Base-by-base conservation (phyloP, 805 yeast species). In the Candida saitoana region DNA sequence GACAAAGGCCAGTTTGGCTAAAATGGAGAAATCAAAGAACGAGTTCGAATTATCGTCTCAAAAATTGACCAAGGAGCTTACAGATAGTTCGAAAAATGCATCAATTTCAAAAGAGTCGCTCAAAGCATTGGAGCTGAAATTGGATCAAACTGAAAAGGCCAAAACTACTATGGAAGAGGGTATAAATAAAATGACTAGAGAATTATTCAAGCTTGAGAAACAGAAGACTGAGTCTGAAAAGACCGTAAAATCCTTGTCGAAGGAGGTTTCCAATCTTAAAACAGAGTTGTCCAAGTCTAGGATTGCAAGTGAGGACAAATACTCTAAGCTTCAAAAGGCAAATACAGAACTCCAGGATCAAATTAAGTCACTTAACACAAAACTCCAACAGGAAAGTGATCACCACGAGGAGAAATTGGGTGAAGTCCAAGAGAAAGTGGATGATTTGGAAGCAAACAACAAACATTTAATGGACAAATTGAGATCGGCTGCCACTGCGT, bases 161-260 rank as follows among this genome's bases (percentile, higher is more conserved):
- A 83, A 79, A 50, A 70, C 71, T 18, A 82, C 76, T 48, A 85
- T 91, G 1, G 96, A 90, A 53, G 82, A 79, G 45, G 97, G 96
- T 3, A 82, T 90, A 39, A 89, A 89, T 56, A 89, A 88, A 51
- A 86, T 90, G 96, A 84, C 83, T 41, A 69, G 91, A 31, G 98
- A 90, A 49, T 65, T 90, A 22, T 77, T 87, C 59, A 75, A 75
- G 37, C 65, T 88, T 34, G 73, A 80, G 0, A 78, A 77, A 42
- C 79, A 79, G 25, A 82, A 81, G 44, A 79, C 75, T 2, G 73
- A 74, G 0, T 52, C 73, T 5, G 80, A 74, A 35, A 65, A 67
- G 18, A 59, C 61, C 6, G 59, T 76, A 12, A 71, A 68, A 31
- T 52, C 49, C 3, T 45, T 73, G 34, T 76, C 79, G 43, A 74